phyloP scores from a whole-genome alignment of 2,329 filamentous ascomycete species.

The Phialemonium atrogriseum region DNA sequence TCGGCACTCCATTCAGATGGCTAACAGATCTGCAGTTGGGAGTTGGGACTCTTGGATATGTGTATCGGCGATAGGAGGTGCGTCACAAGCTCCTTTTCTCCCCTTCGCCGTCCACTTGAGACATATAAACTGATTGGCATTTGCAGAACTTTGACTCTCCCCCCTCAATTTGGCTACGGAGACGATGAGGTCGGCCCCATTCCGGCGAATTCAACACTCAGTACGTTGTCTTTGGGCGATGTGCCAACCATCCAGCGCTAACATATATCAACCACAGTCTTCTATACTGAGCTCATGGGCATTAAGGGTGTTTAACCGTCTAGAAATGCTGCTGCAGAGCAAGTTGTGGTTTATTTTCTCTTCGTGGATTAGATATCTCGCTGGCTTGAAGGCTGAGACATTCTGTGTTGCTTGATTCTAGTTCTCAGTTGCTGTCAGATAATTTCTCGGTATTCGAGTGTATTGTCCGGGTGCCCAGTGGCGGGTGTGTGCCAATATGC shows the following conservation, averaged over 20 bases:
- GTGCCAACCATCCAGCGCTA: neutral
- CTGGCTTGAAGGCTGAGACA: too few species aligned
- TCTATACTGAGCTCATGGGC: slow-evolving; percentile 3
- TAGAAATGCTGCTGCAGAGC: too few species aligned
- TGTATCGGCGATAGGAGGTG: slow-evolving; percentile 4
- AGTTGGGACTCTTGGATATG: slow-evolving; percentile 3
- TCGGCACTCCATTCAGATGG: neutral
- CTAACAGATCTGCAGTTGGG: neutral
- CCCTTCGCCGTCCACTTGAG: neutral
- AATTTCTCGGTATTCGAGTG: too few species aligned
- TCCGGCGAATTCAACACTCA: slow-evolving; percentile 4
- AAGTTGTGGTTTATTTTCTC: too few species aligned
- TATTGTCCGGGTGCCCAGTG: too few species aligned
- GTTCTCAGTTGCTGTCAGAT: too few species aligned
- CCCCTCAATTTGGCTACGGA: slow-evolving; percentile 2
- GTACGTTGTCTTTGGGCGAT: neutral
- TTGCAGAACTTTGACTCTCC: slow-evolving; percentile 2
- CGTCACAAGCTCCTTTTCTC: neutral
- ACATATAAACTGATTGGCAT: neutral
- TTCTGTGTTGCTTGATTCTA: too few species aligned
- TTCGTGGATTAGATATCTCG: too few species aligned
- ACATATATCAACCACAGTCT: neutral
- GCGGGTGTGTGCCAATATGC: too few species aligned
- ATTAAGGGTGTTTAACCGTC: slow-evolving; percentile 4
- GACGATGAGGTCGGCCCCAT: neutral